Evolutionary conservation across 164 flowering plant species (phyloP), one percentile per base, ranked within the genome.

Genomic region (Vitis riparia): DNA sequence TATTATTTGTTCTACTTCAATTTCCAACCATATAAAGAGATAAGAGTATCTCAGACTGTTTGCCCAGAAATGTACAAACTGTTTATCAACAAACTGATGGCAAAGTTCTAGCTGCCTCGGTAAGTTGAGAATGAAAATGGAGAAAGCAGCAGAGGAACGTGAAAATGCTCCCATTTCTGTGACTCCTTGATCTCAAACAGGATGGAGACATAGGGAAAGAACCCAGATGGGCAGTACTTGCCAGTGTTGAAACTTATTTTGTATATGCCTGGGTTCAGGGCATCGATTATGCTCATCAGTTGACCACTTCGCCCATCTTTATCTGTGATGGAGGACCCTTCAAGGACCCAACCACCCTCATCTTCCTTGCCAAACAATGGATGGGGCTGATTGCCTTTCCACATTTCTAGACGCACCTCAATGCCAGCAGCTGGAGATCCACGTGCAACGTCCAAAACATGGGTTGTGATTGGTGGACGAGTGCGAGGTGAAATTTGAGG

Each of bases 391-490:
- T 64, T 55, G 11, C 88, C 86, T 11, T 64, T 80, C 97, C 97
- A 93, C 79, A 67, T 78, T 55, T 96, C 95, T 72, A 96, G 76
- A 13, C 57, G 76, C 17, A 93, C 95, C 62, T 95, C 95, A 63
- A 95, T 67, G 23, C 95, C 98, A 29, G 84, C 57, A 55, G 85
- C 99, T 58, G 99, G 99, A 71, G 71, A 72, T 0, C 98, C 99
- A 17, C 72, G 85, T 23, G 97, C 86, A 60, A 88, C 84, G 63
- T 96, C 97, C 74, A 96, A 80, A 69, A 96, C 85, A 80, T 96
- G 99, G 51, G 99, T 93, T 62, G 98, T 95, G 59, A 95, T 91
- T 1, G 99, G 98, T 44, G 97, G 98, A 19, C 96, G 91, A 9
- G 85, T 86, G 67, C 96, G 78, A 27, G 65, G 55, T 29, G 87